Evolutionary conservation across 2,329 filamentous ascomycete species (phyloP).

Genomic region (Aureobasidium sp.): DNA sequence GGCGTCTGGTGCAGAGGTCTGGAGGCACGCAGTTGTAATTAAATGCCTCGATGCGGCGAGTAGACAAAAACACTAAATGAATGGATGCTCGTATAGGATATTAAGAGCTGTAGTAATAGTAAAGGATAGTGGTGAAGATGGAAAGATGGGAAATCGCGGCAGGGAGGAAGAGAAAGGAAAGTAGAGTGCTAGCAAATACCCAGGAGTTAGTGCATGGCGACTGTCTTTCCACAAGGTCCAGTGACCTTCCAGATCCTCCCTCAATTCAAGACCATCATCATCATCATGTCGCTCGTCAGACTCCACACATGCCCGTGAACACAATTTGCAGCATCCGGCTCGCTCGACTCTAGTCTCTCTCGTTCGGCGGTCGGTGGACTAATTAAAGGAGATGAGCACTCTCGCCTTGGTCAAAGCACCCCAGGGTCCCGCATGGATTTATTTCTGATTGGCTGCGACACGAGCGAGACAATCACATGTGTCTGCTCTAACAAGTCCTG

Average conservation of each 20-base stretch:
- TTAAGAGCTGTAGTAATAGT: not conserved
- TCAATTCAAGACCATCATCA: not conserved
- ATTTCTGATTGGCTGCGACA: not conserved
- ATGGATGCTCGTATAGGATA: constrained; percentile 5
- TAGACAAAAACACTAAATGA: constrained; percentile 1
- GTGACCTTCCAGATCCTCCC: not conserved
- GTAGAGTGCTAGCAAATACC: not conserved
- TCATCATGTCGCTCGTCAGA: constrained; percentile 2
- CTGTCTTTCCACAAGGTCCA: not conserved
- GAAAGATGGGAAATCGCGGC: not conserved
- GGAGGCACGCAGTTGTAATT: constrained; percentile 12
- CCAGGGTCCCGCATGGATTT: not conserved
- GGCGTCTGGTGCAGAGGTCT: constrained; percentile 7
- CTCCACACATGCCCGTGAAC: not conserved
- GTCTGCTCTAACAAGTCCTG: not conserved
- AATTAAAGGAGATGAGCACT: constrained; percentile 6
- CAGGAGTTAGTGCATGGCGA: constrained; percentile 8
- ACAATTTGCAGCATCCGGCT: constrained; percentile 7
- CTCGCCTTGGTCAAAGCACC: not conserved
- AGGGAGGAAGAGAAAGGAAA: not conserved
- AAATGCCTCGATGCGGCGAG: not conserved
- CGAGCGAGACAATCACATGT: constrained; percentile 3
- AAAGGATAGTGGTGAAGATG: not conserved
- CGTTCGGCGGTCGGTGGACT: not conserved
- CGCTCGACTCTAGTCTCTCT: constrained; percentile 6